phyloP scores from a whole-genome alignment of 1,284 basidiomycete genomes.

The Ganoderma boninense region DNA sequence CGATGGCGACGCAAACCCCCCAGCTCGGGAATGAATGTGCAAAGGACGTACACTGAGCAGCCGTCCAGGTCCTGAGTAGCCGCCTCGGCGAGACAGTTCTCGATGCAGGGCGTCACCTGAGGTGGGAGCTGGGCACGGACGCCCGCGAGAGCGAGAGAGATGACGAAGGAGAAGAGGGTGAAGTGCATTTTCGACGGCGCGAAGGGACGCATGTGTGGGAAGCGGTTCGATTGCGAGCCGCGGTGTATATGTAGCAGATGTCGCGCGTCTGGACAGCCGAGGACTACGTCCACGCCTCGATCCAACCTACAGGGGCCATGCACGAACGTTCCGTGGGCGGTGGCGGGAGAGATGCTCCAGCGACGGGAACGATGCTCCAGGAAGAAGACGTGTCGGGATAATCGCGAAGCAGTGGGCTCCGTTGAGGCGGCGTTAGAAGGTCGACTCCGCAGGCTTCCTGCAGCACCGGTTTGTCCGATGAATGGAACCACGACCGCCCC shows the following conservation, averaged over 20 bases:
- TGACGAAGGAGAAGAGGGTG: background rate
- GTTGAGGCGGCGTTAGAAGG: background rate
- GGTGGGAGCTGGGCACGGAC: conserved; percentile 3
- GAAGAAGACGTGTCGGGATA: background rate
- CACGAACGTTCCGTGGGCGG: background rate
- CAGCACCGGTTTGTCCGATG: background rate
- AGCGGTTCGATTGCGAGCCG: background rate
- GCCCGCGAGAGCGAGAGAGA: background rate
- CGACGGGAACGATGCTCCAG: too few species aligned
- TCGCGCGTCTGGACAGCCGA: background rate
- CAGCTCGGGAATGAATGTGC: too few species aligned
- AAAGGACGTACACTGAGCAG: background rate
- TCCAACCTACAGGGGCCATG: background rate
- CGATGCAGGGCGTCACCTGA: background rate
- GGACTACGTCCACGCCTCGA: background rate
- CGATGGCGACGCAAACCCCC: too few species aligned
- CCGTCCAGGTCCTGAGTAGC: background rate
- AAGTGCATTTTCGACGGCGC: background rate
- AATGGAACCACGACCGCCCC: background rate
- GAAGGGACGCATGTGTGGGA: background rate
- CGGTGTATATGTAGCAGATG: background rate
- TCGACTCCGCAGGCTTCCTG: background rate
- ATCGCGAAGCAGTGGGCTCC: background rate
- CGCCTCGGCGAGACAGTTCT: background rate
- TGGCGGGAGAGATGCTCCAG: background rate